Evolutionary conservation across 352 stramenopile species (phyloP).

Genomic region (Pythium apleroticum): DNA sequence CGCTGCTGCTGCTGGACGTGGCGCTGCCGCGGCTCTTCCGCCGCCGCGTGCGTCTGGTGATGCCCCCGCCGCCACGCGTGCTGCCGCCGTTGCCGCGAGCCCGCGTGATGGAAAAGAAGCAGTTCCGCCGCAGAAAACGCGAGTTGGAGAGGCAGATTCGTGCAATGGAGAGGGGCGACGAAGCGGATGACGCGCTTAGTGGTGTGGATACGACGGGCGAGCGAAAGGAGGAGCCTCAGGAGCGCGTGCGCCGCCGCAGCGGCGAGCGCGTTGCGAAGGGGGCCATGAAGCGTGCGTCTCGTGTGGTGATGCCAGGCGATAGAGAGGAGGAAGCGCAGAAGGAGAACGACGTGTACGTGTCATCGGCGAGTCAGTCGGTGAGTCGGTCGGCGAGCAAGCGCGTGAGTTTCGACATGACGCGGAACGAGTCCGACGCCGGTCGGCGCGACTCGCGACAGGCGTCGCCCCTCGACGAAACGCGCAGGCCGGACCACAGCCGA

Average conservation of each 20-base stretch:
- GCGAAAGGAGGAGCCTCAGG: background rate
- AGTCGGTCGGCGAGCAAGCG: slow-evolving; percentile 6
- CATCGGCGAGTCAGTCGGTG: background rate
- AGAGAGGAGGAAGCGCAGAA: slow-evolving; percentile 8
- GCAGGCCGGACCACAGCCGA: background rate
- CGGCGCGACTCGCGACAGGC: background rate
- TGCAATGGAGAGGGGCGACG: slow-evolving; percentile 34
- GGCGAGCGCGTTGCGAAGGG: slow-evolving; percentile 5
- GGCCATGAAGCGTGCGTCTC: slow-evolving; percentile 5
- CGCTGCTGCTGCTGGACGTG: slow-evolving; percentile 53
- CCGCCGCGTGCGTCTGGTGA: slow-evolving; percentile 48
- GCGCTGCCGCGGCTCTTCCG: slow-evolving; percentile 52
- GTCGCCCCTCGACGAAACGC: background rate
- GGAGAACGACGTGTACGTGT: background rate
- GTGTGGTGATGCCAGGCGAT: slow-evolving; percentile 16
- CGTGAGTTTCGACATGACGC: slow-evolving; percentile 19
- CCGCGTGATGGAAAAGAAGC: slow-evolving; percentile 33
- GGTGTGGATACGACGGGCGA: background rate
- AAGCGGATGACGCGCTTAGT: background rate
- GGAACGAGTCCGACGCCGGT: background rate
- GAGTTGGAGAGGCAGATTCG: slow-evolving; percentile 38
- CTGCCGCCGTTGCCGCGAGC: slow-evolving; percentile 20
- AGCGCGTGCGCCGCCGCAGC: background rate
- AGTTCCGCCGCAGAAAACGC: slow-evolving; percentile 43
- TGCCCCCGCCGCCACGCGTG: slow-evolving; percentile 28